These are phyloP conservation scores for Barbarea vulgaris DNA, from an alignment of 345 rosid genomes.

Conservation along the genomic window DNA sequence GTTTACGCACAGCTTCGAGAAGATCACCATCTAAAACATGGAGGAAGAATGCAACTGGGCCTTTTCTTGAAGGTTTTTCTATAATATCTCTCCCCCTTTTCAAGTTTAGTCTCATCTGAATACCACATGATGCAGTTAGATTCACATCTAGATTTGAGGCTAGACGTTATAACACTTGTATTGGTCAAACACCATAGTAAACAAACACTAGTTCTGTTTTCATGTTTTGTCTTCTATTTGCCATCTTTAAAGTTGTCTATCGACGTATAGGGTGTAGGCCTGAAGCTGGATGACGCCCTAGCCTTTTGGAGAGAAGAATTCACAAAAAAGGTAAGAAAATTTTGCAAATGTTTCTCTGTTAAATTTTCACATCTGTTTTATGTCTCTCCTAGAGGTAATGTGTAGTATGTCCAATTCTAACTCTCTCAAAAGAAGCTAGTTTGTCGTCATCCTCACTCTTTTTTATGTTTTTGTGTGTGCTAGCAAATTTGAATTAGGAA, in stretches of 20 bases:
- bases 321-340: slow-evolving; percentile 63
- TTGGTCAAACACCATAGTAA: slow-evolving; percentile 10
- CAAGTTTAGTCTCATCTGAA: slow-evolving; percentile 21
- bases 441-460: not conserved
- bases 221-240: not conserved
- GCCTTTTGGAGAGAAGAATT: slow-evolving; percentile 97
- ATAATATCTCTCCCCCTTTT: slow-evolving; percentile 6
- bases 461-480: not conserved
- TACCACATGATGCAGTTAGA: not conserved
- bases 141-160: slow-evolving; percentile 25
- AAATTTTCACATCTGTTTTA: not conserved
- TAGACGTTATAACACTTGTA: not conserved
- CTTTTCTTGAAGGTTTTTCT: slow-evolving; percentile 81
- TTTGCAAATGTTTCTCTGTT: slow-evolving; percentile 19
- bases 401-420: not conserved
- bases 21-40: slow-evolving; percentile 96
- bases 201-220: not conserved
- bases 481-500: not conserved
- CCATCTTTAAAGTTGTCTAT: not conserved
- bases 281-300: slow-evolving; percentile 91
- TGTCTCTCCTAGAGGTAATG: not conserved
- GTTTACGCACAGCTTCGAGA: slow-evolving; percentile 65
- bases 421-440: slow-evolving; percentile 6
- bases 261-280: slow-evolving; percentile 69
- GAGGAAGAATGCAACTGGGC: slow-evolving; percentile 98